Conservation (phyloP, 2,329 filamentous ascomycete species). For the Pseudohalonectria lignicola region DNA sequence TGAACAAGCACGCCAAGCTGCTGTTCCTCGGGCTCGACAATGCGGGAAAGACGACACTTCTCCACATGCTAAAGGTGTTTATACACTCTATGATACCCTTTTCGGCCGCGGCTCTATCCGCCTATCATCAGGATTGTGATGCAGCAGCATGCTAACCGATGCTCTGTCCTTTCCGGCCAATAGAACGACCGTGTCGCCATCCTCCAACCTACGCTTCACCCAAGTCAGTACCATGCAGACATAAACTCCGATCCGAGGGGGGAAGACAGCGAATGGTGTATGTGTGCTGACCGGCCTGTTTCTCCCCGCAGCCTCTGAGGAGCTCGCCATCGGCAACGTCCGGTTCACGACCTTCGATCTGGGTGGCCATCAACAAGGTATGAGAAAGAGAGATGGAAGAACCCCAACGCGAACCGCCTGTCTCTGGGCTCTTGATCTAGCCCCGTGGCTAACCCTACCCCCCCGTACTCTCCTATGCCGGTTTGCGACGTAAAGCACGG, state of each 20-base stretch:
- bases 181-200: conserved; percentile 90
- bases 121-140: not conserved
- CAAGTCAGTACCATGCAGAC: conserved; percentile 67
- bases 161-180: not conserved
- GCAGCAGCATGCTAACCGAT: conserved; percentile 3
- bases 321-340: conserved; percentile 85
- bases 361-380: conserved; percentile 86
- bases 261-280: too few species aligned
- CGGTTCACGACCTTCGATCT: conserved; percentile 93
- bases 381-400: too few species aligned
- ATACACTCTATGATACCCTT: conserved; percentile 14
- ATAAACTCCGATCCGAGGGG: not conserved
- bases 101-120: not conserved
- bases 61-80: conserved; percentile 86
- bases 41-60: conserved; percentile 84
- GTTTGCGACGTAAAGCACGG: conserved; percentile 49
- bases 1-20: conserved; percentile 95
- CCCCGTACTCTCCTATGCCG: too few species aligned
- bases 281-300: too few species aligned
- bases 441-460: not conserved
- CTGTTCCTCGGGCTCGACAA: conserved; percentile 90
- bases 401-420: not conserved
- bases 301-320: conserved; percentile 59
- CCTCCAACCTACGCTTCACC: conserved; percentile 82
- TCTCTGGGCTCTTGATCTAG: not conserved